These are phyloP conservation scores for Linum trigynum DNA, from an alignment of 345 rosid species.

Conservation along the genomic window DNA sequence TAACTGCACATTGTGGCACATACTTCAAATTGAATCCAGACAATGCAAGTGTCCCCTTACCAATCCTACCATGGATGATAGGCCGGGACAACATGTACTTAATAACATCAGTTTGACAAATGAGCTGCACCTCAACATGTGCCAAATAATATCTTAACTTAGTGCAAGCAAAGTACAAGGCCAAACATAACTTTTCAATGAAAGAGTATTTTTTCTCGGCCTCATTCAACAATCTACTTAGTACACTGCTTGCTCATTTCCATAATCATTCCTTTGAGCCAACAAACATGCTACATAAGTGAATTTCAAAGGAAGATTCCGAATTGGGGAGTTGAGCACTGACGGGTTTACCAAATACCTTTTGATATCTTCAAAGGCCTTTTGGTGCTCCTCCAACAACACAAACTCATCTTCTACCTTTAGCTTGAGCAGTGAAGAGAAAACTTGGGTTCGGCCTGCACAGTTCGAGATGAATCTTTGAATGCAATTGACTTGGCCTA, in stretches of 20 bases:
- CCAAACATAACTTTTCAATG: background rate
- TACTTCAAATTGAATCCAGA: background rate
- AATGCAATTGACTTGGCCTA: background rate
- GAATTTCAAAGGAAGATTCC: background rate
- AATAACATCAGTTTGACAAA: background rate
- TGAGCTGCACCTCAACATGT: background rate
- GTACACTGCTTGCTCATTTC: background rate
- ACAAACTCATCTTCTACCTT: background rate
- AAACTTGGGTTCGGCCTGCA: background rate
- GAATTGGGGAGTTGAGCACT: background rate
- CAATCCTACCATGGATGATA: background rate
- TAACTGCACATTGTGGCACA: background rate
- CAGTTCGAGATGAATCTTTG: too few relatives aligned
- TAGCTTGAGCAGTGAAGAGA: background rate
- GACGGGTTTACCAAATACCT: background rate
- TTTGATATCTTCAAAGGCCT: background rate
- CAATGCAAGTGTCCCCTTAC: background rate
- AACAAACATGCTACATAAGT: background rate
- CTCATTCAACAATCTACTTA: background rate
- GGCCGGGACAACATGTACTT: background rate
- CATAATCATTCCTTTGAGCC: background rate
- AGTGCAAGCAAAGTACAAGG: background rate
- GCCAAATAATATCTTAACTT: background rate
- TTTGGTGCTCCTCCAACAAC: background rate
- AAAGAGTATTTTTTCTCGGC: background rate